phyloP scores from a whole-genome alignment of 2,329 filamentous ascomycete genomes.

The Elsinoe fawcettii region DNA sequence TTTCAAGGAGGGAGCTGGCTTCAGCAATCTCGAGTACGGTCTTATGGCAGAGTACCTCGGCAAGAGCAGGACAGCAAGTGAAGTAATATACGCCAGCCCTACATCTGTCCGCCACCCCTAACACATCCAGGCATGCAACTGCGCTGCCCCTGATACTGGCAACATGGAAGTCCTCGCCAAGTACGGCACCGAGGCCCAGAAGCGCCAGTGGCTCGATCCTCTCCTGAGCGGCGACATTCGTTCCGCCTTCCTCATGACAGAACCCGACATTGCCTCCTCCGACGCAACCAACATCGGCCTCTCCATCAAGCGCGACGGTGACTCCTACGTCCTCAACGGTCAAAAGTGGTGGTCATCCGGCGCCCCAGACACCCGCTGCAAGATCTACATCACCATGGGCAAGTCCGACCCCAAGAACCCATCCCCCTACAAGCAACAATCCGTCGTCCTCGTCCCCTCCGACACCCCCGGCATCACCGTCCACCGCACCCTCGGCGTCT shows the following conservation, averaged over 20 bases:
- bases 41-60: slow-evolving; percentile 95
- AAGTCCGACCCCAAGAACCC: slow-evolving; percentile 72
- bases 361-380: slow-evolving; percentile 84
- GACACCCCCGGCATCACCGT: slow-evolving; percentile 80
- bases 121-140: slow-evolving; percentile 73
- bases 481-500: slow-evolving; percentile 86
- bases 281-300: slow-evolving; percentile 50
- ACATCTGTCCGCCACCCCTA: slow-evolving; percentile 29
- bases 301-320: slow-evolving; percentile 70
- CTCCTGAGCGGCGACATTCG: slow-evolving; percentile 43
- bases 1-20: slow-evolving; percentile 91
- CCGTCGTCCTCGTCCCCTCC: slow-evolving; percentile 80
- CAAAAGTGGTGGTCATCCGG: slow-evolving; percentile 99
- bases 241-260: slow-evolving; percentile 46
- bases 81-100: slow-evolving; percentile 37
- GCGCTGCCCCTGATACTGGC: slow-evolving; percentile 42
- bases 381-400: slow-evolving; percentile 94
- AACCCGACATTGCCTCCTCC: slow-evolving; percentile 44
- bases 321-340: slow-evolving; percentile 87
- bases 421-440: slow-evolving; percentile 82
- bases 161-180: slow-evolving; percentile 48
- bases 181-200: slow-evolving; percentile 44
- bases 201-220: slow-evolving; percentile 44
- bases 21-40: slow-evolving; percentile 92
- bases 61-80: slow-evolving; percentile 72